Evolutionary conservation across 306 rosid genomes (phyloP).

Genomic region (Carpinus fangiana): DNA sequence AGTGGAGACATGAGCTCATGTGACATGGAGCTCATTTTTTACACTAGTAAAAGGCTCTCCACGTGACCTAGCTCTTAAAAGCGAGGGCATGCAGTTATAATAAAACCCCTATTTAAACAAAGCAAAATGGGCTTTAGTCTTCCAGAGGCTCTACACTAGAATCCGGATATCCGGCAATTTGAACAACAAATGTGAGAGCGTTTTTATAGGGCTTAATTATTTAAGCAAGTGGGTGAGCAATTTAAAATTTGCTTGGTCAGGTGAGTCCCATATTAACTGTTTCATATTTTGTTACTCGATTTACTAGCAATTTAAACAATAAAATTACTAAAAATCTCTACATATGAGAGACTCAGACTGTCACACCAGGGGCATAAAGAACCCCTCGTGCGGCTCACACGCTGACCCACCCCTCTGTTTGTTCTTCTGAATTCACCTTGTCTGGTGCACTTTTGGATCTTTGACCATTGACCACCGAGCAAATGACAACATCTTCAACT

Average conservation of each 20-base stretch:
- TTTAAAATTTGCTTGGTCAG: too few species aligned
- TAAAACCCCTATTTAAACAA: conserved; percentile 26
- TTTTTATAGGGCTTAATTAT: too few species aligned
- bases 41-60: conserved; percentile 33
- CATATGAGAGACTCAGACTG: conserved; percentile 16
- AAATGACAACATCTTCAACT: conserved; percentile 7
- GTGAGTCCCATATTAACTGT: too few species aligned
- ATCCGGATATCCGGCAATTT: too few species aligned
- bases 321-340: too few species aligned
- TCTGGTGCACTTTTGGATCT: conserved; percentile 42
- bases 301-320: too few species aligned
- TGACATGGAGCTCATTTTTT: too few species aligned
- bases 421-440: conserved; percentile 47
- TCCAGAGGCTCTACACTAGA: too few species aligned
- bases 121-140: conserved; percentile 45
- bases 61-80: conserved; percentile 45
- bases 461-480: conserved; percentile 67
- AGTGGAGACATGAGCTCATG: too few species aligned
- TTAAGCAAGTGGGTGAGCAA: too few species aligned
- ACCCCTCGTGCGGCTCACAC: conserved; percentile 88
- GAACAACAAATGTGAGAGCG: too few species aligned
- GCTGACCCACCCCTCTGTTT: conserved; percentile 59
- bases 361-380: conserved; percentile 38
- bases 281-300: too few species aligned
- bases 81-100: conserved; percentile 29